Evolutionary conservation across 1,139 yeast genomes (phyloP), one percentile per base, ranked within the genome.

Genomic region (Saccharomycopsis hybrid): DNA sequence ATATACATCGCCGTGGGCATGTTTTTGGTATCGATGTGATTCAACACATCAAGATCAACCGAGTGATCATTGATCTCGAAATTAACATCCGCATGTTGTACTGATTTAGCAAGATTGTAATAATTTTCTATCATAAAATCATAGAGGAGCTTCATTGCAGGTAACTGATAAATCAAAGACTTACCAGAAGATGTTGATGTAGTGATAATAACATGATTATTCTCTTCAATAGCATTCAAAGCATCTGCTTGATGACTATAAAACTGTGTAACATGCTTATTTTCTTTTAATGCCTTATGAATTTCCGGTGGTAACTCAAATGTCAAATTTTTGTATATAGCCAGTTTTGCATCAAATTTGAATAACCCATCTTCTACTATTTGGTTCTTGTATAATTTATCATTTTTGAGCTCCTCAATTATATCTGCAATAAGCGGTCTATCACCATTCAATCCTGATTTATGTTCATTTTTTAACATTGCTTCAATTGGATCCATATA

Each of bases 101-200:
- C 9, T 8, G 9, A 31, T 9, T 31, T 31, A 7, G 33, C 9
- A 7, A 31, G 5, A 30, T 32, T 42, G 7, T 43, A 39, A 3
- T 27, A n/a, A 4, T 61, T 57, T 36, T 72, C 67, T 11, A 31
- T 27, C 30, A 50, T 38, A 32, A 37, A 47, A 31, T 53, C 48
- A 39, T 48, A 49, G 13, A 51, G 28, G 35, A 46, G 41, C 31
- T 51, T 37, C 41, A 90, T 64, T 3, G 92, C 87, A 0, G 97
- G 96, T 1, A 89, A 66, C 64, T 92, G 98, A 61, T 89, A 92
- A 32, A 94, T 85, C 50, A 92, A 69, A 0, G 97, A 89, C 59
- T 92, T 92, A 41, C 99, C 99, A 0, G 97, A 88, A 1, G 97
- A 88, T 0, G 99, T 92, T 0, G 97, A 80, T 0, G 98, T 94